phyloP scores from a whole-genome alignment of 768 basidiomycete genomes.

The Cubamyces sp. region DNA sequence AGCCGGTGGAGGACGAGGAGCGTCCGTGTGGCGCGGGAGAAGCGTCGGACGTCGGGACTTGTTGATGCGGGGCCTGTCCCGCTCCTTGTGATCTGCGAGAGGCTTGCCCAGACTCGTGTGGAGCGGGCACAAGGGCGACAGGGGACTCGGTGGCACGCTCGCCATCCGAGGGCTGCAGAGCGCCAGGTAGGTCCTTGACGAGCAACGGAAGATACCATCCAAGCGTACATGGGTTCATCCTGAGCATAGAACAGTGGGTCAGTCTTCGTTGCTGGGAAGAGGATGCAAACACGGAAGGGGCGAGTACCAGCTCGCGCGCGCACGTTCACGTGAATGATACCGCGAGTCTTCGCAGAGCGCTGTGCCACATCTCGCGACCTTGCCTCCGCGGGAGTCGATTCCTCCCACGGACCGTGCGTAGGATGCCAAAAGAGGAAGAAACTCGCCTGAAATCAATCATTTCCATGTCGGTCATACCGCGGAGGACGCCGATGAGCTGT shows the following conservation, averaged over 20 bases:
- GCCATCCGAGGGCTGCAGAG: conserved; percentile 57
- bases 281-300: neutral
- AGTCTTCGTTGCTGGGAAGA: neutral
- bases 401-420: neutral
- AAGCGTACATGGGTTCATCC: conserved; percentile 97
- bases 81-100: conserved; percentile 3
- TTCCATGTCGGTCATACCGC: conserved; percentile 78
- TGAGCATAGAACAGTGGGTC: conserved; percentile 26
- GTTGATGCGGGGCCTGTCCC: conserved; percentile 2
- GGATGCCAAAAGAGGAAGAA: neutral
- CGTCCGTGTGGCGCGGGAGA: neutral
- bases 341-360: neutral
- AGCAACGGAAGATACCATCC: conserved; percentile 94
- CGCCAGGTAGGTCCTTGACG: conserved; percentile 68
- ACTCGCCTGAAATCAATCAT: conserved; percentile 87
- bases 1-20: neutral
- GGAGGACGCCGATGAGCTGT: conserved; percentile 70
- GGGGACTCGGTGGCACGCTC: conserved; percentile 26
- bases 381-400: neutral
- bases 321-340: conserved; percentile 13
- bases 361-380: neutral
- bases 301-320: neutral
- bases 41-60: conserved; percentile 1
- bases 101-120: conserved; percentile 3
- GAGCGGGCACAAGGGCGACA: neutral